Percentiles rank a stretch among this genome's conserved stretches.
Evolutionary conservation across 257 asterid genomes (phyloP).

Genomic region (Jaltomata sinuosa): DNA sequence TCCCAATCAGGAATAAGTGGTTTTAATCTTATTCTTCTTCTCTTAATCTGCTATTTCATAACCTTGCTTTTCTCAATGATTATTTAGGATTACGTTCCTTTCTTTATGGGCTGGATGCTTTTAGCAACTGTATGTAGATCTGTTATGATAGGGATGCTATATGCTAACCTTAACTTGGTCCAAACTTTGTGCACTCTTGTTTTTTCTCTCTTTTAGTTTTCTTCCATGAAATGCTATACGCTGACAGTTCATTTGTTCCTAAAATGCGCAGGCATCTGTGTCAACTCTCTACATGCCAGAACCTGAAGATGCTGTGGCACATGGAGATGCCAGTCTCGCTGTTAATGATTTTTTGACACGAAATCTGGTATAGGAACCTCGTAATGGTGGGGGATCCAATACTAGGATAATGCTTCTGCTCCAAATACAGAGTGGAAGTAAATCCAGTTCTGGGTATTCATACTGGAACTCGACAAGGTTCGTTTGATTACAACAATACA

Average conservation of each 20-base stretch:
- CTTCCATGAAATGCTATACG: background rate
- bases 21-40: background rate
- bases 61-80: background rate
- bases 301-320: slow-evolving; percentile 95
- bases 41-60: background rate
- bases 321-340: slow-evolving; percentile 93
- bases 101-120: background rate
- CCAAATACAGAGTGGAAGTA: background rate
- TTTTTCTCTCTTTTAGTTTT: background rate
- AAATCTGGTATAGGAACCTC: slow-evolving; percentile 14
- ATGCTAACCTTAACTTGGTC: background rate
- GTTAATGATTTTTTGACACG: slow-evolving; percentile 81
- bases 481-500: background rate
- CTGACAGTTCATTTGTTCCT: background rate
- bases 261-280: slow-evolving; percentile 50
- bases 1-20: background rate
- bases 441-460: background rate
- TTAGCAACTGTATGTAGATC: background rate
- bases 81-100: background rate
- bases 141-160: background rate
- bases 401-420: background rate
- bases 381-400: background rate
- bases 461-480: background rate
- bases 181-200: background rate
- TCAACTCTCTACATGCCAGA: slow-evolving; percentile 83